These are phyloP conservation scores for Globisporangium viniferum DNA, from an alignment of 352 stramenopile species.

Conservation along the genomic window DNA sequence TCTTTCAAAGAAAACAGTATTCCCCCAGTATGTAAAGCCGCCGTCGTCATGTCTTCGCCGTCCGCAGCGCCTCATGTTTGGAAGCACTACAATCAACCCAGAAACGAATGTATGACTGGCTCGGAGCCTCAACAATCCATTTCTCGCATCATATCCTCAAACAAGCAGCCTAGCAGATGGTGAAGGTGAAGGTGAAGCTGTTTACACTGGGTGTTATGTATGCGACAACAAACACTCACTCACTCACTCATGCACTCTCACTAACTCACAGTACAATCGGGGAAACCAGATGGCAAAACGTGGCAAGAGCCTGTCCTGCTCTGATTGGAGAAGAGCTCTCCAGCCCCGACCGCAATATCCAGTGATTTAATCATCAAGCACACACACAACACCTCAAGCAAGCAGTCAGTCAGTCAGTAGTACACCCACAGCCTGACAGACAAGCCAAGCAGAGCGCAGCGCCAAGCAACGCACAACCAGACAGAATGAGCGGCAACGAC, in stretches of 20 bases:
- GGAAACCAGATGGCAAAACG: neutral
- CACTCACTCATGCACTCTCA: neutral
- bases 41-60: neutral
- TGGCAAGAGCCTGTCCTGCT: neutral
- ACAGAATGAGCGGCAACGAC: slow-evolving; percentile 26
- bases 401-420: neutral
- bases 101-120: neutral
- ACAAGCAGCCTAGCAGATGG: neutral
- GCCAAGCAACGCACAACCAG: neutral
- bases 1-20: neutral
- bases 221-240: neutral
- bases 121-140: neutral
- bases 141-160: neutral
- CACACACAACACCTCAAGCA: neutral
- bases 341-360: neutral
- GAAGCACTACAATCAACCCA: neutral
- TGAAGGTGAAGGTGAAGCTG: neutral
- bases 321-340: slow-evolving; percentile 6
- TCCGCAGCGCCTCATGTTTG: neutral
- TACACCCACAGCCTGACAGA: neutral
- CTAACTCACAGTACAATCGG: neutral
- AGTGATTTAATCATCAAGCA: neutral
- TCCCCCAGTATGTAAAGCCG: neutral
- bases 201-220: neutral
- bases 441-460: neutral